Percentiles rank a stretch among this genome's conserved stretches.
These are phyloP conservation scores for Conticribra weissflogii DNA, from an alignment of 108 stramenopile genomes.

Conservation along the genomic window DNA sequence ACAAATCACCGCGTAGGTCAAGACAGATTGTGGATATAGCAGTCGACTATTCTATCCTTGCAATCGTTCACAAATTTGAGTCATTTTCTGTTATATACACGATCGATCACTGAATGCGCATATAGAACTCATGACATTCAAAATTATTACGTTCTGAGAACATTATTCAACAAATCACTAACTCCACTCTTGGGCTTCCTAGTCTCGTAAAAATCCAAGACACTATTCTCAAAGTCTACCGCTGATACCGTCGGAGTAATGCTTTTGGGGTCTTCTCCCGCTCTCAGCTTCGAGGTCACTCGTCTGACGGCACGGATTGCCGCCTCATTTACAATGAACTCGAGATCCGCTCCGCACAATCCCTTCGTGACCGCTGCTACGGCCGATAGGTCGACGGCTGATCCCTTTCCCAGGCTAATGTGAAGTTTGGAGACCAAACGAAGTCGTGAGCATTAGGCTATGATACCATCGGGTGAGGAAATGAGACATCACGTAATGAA, in stretches of 20 bases:
- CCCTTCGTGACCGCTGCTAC: slow-evolving; percentile 79
- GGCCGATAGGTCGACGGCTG: slow-evolving; percentile 66
- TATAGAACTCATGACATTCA: no score
- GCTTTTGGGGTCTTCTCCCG: slow-evolving; percentile 42
- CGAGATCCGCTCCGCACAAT: slow-evolving; percentile 93
- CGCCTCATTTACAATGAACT: slow-evolving; percentile 95
- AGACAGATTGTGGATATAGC: no score
- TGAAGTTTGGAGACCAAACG: not conserved
- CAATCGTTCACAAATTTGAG: no score
- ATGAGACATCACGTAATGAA: not conserved
- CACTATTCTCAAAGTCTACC: slow-evolving; percentile 77
- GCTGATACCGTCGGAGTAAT: slow-evolving; percentile 66
- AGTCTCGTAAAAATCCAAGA: slow-evolving; percentile 71
- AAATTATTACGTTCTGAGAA: slow-evolving; percentile 20
- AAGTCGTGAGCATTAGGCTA: not conserved
- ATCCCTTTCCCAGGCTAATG: slow-evolving; percentile 57
- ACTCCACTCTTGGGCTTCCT: slow-evolving; percentile 50
- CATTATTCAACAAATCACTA: slow-evolving; percentile 39
- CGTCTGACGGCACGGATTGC: slow-evolving; percentile 92
- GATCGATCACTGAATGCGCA: no score
- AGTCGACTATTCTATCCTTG: no score
- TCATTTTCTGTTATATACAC: no score
- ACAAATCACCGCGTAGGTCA: no score
- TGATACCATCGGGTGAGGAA: no score
- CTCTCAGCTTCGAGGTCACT: slow-evolving; percentile 61